Evolutionary conservation across 257 asterid species (phyloP), one percentile per base, ranked within the genome.

Genomic region (Galeopsis tetrahit): DNA sequence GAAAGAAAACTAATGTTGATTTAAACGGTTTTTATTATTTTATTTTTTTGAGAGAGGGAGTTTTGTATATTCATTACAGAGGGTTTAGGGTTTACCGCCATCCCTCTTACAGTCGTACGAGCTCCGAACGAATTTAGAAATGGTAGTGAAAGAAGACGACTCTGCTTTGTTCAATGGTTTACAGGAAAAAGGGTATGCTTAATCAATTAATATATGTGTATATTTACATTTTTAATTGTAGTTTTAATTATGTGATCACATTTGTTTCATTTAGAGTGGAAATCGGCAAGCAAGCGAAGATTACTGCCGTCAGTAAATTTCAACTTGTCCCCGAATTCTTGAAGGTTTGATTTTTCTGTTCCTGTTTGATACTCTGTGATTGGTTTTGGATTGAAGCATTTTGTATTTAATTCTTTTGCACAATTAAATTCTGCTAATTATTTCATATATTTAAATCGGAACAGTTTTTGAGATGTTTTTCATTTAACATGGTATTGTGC

Each of bases 251-350:
- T 63, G 40, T 76, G 74, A 55, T 69, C 66, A n/a, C 40, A 43
- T 52, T 6, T 62, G 40, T 14, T 64, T 28, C 21, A 42, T 11
- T 21, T 63, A 86, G 90, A 71, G 14, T 73, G 69, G 86, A 66
- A 33, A 75, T 90, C 51, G 93, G 89, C 74, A 89, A 86, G 81
- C 81, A 85, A 36, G 70, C 92, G 0, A 82, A 86, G 43, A 89
- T 88, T 82, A 81, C 66, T 33, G 77, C 88, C 1, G 97, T 94
- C 6, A 92, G 87, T 74, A 94, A 94, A 81, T 94, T 48, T 81
- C 95, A 88, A 32, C 77, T 94, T 14, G 75, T 94, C 51, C 97
- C 96, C 0, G 98, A 91, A 72, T 94, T 88, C 71, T 75, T 94
- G 56, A 94, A 94, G 95, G 98, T 86, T 67, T 13, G 9, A 8